phyloP scores from a whole-genome alignment of 2,329 filamentous ascomycete species.

The Cytospora mali region DNA sequence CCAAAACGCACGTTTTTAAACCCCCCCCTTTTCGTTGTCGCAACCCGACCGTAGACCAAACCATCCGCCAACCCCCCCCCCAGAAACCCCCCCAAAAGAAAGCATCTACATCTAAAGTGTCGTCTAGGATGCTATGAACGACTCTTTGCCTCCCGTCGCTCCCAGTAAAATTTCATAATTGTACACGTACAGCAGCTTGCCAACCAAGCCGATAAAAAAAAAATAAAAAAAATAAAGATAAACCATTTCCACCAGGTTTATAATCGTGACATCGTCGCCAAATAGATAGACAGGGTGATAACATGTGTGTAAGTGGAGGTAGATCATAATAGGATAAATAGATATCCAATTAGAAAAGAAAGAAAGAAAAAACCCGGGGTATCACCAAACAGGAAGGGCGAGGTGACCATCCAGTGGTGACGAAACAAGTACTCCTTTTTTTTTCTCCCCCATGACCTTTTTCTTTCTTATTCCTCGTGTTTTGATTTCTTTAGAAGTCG shows the following conservation, averaged over 20 bases:
- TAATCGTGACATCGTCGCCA: slow-evolving; percentile 1
- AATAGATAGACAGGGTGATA: not conserved
- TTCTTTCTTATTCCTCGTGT: too few relatives aligned
- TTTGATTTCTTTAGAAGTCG: slow-evolving; percentile 51
- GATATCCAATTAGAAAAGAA: not conserved
- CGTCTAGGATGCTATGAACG: not conserved
- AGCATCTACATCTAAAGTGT: not conserved
- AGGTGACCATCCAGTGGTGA: slow-evolving; percentile 15
- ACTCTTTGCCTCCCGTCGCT: not conserved
- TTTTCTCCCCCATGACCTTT: not conserved
- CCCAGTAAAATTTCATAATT: not conserved
- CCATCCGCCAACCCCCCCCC: not conserved
- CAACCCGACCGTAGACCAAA: not conserved
- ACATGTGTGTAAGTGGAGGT: not conserved
- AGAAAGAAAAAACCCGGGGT: not conserved
- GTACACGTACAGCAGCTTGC: slow-evolving; percentile 2
- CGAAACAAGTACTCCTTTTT: not conserved
- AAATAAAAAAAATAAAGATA: too few relatives aligned
- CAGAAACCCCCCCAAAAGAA: not conserved
- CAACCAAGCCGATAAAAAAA: not conserved
- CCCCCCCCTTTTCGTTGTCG: not conserved
- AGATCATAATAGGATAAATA: not conserved
- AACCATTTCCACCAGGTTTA: not conserved
- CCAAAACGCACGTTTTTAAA: not conserved
- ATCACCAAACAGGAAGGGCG: slow-evolving; percentile 6